phyloP scores from a whole-genome alignment of 495 filamentous ascomycete species.

The Podospora pseudoanserina region DNA sequence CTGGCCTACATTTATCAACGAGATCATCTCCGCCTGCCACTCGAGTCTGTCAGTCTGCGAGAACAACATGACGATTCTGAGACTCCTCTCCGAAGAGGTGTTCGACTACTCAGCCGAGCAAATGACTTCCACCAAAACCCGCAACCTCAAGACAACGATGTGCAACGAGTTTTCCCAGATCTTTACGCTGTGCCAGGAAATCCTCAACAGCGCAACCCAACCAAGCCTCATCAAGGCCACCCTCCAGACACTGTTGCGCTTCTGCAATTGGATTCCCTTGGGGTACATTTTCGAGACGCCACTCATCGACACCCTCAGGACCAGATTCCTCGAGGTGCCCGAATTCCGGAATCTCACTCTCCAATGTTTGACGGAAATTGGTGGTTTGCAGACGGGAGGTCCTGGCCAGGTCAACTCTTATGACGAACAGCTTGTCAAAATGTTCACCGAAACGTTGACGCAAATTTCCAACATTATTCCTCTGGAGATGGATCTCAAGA shows the following conservation, averaged over 20 bases:
- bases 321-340: slow-evolving; percentile 80
- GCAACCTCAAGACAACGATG: slow-evolving; percentile 96
- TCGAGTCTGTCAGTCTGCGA: slow-evolving; percentile 95
- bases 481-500: slow-evolving; percentile 79
- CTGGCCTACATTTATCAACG: slow-evolving; percentile 99
- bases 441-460: slow-evolving; percentile 94
- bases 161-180: slow-evolving; percentile 96
- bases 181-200: slow-evolving; percentile 93
- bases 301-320: slow-evolving; percentile 90
- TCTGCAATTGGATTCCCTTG: slow-evolving; percentile 97
- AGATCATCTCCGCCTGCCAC: slow-evolving; percentile 94
- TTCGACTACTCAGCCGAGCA: slow-evolving; percentile 98
- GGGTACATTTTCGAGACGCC: slow-evolving; percentile 98
- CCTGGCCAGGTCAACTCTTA: slow-evolving; percentile 68
- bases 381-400: slow-evolving; percentile 72
- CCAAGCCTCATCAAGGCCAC: slow-evolving; percentile 88
- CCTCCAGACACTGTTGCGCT: slow-evolving; percentile 87
- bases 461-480: slow-evolving; percentile 89
- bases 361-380: slow-evolving; percentile 96
- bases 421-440: slow-evolving; percentile 87
- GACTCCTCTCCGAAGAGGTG: slow-evolving; percentile 93
- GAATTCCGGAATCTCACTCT: slow-evolving; percentile 96
- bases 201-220: slow-evolving; percentile 82
- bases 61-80: slow-evolving; percentile 99
- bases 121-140: slow-evolving; percentile 94